Evolutionary conservation across 2,329 filamentous ascomycete species (phyloP), one percentile per base, ranked within the genome.

Genomic region (Monosporascus cannonballus): DNA sequence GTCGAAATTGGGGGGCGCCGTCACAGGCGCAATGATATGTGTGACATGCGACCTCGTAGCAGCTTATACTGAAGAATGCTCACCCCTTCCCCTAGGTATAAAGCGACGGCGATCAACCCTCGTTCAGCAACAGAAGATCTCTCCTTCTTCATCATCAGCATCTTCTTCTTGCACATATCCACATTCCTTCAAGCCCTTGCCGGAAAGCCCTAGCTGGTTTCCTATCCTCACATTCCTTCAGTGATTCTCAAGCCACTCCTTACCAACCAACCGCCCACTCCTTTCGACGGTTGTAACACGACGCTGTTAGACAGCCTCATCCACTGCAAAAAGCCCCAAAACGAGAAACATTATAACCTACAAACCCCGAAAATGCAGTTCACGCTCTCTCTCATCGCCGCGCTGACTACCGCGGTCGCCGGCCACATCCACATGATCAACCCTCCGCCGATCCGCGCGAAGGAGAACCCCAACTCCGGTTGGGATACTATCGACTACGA

Each of bases 401-500:
- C 71, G 59, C 61, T 75, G 61, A 65, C 74, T 61, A 70, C 73
- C 57, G 66, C 75, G 49, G 73, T 71, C 56, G 67, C 73, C 51
- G 80, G 76, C 54, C 79, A 83, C 68, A 83, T 84, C 76, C 73
- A 80, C 64, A 78, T 83, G 74, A 70, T 63, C 45, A 69, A 68
- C 56, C 81, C 81, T 9, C 58, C 76, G 15, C 80, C 81, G 6
- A 71, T 84, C 60, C 71, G 71, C 51, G 80, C 77, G 62, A 79
- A 78, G 69, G 68, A 67, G 67, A 81, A 82, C 71, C 71, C 74
- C 47, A 69, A 75, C 61, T 59, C 67, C 2, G 61, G 65, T 54
- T 62, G 64, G 44, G 70, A 71, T 51, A 22, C 20, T 22, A 76
- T 82, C 65, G 87, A 92, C 72, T 90, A 87, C 73, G 81, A 79